Percentiles rank a stretch among this genome's conserved stretches.
Evolutionary conservation across 2,329 filamentous ascomycete genomes (phyloP).

Genomic region (Ceratocystiopsis sp.): DNA sequence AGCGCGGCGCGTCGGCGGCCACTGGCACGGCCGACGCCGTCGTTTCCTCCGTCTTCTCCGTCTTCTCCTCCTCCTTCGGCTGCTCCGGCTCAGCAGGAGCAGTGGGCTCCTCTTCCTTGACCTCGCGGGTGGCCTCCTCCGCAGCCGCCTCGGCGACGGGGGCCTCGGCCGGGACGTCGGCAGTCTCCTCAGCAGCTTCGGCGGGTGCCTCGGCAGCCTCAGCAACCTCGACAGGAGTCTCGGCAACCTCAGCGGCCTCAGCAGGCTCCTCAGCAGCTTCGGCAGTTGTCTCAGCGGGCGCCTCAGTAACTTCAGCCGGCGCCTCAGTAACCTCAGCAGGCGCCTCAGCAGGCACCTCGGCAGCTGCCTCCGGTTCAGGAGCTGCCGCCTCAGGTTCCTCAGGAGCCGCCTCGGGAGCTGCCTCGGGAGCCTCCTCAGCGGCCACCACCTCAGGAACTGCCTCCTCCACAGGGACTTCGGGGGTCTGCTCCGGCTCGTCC

Average conservation of each 20-base stretch:
- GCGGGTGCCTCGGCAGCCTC: constrained; percentile 4
- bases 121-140: constrained; percentile 1
- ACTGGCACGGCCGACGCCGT: no score
- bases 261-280: constrained; percentile 1
- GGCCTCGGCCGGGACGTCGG: neutral
- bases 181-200: neutral
- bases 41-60: neutral
- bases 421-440: no score
- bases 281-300: neutral
- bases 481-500: neutral
- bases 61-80: neutral
- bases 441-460: neutral
- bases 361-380: neutral
- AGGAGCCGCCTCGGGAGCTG: no score
- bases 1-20: no score
- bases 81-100: neutral
- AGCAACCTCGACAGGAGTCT: neutral
- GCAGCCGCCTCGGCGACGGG: neutral
- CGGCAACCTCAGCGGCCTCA: neutral
- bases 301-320: no score
- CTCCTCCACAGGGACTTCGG: neutral
- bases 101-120: neutral
- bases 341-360: constrained; percentile 2
- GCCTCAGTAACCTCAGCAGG: neutral
- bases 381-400: no score